Evolutionary conservation across 768 basidiomycete species (phyloP).

Genomic region (Russula lepida): DNA sequence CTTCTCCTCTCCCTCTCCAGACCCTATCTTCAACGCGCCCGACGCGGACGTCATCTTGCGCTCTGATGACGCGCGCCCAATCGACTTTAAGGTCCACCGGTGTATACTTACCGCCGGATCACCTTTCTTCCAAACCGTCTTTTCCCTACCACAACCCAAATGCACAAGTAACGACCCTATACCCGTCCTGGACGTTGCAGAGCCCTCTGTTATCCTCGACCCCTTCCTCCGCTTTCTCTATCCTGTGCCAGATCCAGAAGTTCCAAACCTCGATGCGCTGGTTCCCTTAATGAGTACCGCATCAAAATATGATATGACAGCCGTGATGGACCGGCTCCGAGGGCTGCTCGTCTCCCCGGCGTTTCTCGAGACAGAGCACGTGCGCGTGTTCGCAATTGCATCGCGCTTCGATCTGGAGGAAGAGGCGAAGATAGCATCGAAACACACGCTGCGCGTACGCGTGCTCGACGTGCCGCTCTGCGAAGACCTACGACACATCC

Average conservation of each 20-base stretch:
- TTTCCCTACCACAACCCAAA: conserved; percentile 51
- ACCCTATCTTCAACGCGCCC: conserved; percentile 32
- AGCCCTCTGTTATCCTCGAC: conserved; percentile 38
- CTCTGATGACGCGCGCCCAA: conserved; percentile 31
- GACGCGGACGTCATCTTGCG: conserved; percentile 50
- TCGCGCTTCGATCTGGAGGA: conserved; percentile 55
- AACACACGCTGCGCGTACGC: conserved; percentile 44
- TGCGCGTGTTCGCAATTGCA: conserved; percentile 64
- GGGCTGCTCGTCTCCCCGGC: conserved; percentile 40
- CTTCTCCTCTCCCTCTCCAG: conserved; percentile 6
- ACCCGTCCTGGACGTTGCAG: conserved; percentile 50
- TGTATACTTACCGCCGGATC: conserved; percentile 57
- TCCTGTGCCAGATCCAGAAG: conserved; percentile 45
- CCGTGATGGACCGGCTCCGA: conserved; percentile 42
- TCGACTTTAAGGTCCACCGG: conserved; percentile 51
- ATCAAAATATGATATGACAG: conserved; percentile 54
- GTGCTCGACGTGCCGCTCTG: conserved; percentile 49
- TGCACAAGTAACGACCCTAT: conserved; percentile 23
- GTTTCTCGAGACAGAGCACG: conserved; percentile 42
- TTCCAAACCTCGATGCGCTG: conserved; percentile 48
- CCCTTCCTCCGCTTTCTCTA: conserved; percentile 54
- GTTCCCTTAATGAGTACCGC: conserved; percentile 43
- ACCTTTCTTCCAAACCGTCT: conserved; percentile 62
- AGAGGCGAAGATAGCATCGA: conserved; percentile 54
- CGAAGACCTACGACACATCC: conserved; percentile 57